Evolutionary conservation across 2,329 filamentous ascomycete species (phyloP).

Genomic region (Clarireedia sp.): DNA sequence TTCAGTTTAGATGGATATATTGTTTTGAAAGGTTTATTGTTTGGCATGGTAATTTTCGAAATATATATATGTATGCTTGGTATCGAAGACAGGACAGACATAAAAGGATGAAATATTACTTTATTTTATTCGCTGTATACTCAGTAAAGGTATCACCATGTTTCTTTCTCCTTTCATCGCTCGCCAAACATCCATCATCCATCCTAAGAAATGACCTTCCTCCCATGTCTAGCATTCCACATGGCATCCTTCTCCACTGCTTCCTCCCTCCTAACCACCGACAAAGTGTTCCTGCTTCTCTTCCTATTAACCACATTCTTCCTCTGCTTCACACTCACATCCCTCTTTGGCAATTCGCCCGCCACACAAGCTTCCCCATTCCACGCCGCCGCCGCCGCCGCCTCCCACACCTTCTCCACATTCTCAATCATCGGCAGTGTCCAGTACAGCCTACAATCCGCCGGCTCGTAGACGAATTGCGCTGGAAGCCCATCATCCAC

Average conservation of each 20-base stretch:
- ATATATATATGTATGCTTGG: too few relatives aligned
- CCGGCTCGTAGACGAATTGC: conserved; percentile 54
- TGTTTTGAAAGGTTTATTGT: too few relatives aligned
- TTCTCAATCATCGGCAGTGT: conserved; percentile 45
- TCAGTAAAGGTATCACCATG: too few relatives aligned
- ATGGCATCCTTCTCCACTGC: neutral
- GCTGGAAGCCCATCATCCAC: conserved; percentile 35
- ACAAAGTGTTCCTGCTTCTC: neutral
- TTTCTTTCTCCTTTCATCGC: too few relatives aligned
- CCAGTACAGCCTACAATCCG: conserved; percentile 54
- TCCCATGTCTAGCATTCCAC: conserved; percentile 1
- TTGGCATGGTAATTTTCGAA: too few relatives aligned
- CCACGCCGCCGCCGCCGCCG: conserved; percentile 34
- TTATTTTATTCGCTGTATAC: too few relatives aligned
- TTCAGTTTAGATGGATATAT: too few relatives aligned
- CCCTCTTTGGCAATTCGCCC: conserved; percentile 19
- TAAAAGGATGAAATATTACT: too few relatives aligned
- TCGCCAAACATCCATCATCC: neutral
- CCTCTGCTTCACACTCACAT: neutral
- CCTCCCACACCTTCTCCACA: conserved; percentile 44
- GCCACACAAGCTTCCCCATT: conserved; percentile 32
- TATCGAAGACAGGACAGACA: too few relatives aligned
- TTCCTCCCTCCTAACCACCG: neutral
- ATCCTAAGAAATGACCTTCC: neutral
- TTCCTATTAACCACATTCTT: neutral